A percentile compares a stretch with the other conserved stretches of the same genome.
Evolutionary conservation across 805 yeast species (phyloP).

Genomic region (Nakazawaea wickerhamii): DNA sequence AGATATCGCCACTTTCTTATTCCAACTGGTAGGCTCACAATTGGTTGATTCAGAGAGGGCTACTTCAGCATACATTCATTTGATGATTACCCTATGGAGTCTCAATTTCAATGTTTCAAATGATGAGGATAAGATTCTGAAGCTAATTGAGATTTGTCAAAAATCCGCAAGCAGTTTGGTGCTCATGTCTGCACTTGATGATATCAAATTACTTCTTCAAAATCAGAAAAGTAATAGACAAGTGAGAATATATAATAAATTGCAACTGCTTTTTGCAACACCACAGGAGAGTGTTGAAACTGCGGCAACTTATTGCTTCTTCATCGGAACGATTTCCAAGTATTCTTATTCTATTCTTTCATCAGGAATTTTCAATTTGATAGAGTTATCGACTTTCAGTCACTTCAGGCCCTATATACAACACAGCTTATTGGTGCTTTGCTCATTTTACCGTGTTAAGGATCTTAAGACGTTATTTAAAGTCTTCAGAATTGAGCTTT

Average conservation of each 20-base stretch:
- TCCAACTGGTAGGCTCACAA: conserved; percentile 32
- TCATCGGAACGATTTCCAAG: conserved; percentile 28
- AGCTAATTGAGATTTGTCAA: conserved; percentile 10
- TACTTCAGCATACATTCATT: conserved; percentile 24
- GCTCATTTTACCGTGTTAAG: conserved; percentile 16
- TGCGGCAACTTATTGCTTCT: conserved; percentile 32
- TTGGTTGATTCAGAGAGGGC: conserved; percentile 36
- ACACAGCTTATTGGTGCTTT: conserved; percentile 22
- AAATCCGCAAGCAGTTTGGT: conserved; percentile 17
- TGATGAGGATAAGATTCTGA: conserved; percentile 2
- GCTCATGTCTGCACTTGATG: conserved; percentile 19
- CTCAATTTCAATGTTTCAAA: not conserved
- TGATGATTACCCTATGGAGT: conserved; percentile 28
- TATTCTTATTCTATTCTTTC: conserved; percentile 27
- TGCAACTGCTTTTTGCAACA: conserved; percentile 25
- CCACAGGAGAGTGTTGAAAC: conserved; percentile 36
- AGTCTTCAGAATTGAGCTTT: conserved; percentile 27
- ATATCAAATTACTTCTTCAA: conserved; percentile 15
- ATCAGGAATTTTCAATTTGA: conserved; percentile 33
- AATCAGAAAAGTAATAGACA: conserved; percentile 14
- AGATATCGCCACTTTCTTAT: conserved; percentile 44
- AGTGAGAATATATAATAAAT: conserved; percentile 24
- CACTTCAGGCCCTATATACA: conserved; percentile 28
- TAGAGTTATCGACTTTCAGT: conserved; percentile 33
- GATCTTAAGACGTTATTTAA: conserved; percentile 24